These are phyloP conservation scores for Yamadazyma taylorii DNA, from an alignment of 1,139 yeast genomes.

Conservation along the genomic window DNA sequence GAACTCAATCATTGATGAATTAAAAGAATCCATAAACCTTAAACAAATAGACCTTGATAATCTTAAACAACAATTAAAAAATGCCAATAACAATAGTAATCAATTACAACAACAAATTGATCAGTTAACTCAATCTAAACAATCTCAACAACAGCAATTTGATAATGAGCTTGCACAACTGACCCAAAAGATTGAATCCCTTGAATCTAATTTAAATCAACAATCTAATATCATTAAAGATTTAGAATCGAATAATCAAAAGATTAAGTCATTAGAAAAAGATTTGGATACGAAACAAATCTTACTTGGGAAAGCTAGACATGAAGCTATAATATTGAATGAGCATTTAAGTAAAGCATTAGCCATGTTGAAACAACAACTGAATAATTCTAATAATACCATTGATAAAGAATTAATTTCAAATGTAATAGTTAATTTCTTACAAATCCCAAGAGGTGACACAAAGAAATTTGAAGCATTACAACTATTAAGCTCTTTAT, in stretches of 20 bases:
- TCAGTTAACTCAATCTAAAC: slow-evolving; percentile 12
- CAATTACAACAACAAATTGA: slow-evolving; percentile 19
- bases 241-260: slow-evolving; percentile 10
- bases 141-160: slow-evolving; percentile 18
- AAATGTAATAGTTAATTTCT: slow-evolving; percentile 79
- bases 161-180: slow-evolving; percentile 16
- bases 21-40: slow-evolving; percentile 35
- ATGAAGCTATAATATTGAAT: slow-evolving; percentile 91
- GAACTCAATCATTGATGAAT: slow-evolving; percentile 45
- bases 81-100: not conserved
- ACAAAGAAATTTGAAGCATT: slow-evolving; percentile 91
- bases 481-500: slow-evolving; percentile 74
- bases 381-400: slow-evolving; percentile 60
- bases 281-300: slow-evolving; percentile 70
- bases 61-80: slow-evolving; percentile 15
- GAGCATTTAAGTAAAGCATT: slow-evolving; percentile 93
- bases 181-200: slow-evolving; percentile 10
- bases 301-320: slow-evolving; percentile 84
- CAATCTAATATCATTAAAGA: slow-evolving; percentile 16
- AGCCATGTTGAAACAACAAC: slow-evolving; percentile 71
- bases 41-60: slow-evolving; percentile 14
- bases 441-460: slow-evolving; percentile 89
- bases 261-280: slow-evolving; percentile 17
- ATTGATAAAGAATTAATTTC: slow-evolving; percentile 89
- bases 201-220: slow-evolving; percentile 6